Evolutionary conservation across 495 filamentous ascomycete species (phyloP).

Genomic region (Halenospora varia): DNA sequence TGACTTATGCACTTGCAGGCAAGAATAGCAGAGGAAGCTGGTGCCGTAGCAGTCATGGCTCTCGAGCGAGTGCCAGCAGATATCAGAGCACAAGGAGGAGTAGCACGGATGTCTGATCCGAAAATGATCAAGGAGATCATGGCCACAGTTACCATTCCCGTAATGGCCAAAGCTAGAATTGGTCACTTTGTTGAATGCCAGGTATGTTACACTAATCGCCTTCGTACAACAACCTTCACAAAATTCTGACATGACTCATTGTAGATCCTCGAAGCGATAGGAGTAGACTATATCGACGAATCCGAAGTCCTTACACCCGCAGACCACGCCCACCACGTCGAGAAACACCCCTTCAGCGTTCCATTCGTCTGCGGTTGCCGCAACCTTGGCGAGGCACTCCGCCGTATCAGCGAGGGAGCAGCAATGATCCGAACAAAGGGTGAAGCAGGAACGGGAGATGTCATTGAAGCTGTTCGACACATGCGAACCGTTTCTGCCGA

Average conservation of each 20-base stretch:
- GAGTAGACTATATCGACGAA: conserved; percentile 97
- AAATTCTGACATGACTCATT: not conserved
- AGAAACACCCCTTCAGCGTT: conserved; percentile 75
- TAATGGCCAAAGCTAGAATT: conserved; percentile 99
- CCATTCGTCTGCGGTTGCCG: conserved; percentile 98
- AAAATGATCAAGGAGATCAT: conserved; percentile 95
- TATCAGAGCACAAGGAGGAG: conserved; percentile 88
- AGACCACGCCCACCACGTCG: conserved; percentile 85
- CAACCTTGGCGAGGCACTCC: conserved; percentile 89
- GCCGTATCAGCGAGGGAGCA: conserved; percentile 88
- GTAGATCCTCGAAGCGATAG: conserved; percentile 89
- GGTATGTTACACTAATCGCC: conserved; percentile 34
- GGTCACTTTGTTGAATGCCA: conserved; percentile 98
- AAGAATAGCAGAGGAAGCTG: conserved; percentile 94
- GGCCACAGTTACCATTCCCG: conserved; percentile 93
- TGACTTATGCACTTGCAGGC: conserved; percentile 46
- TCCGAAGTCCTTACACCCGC: conserved; percentile 95
- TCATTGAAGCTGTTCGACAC: conserved; percentile 95
- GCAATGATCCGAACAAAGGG: conserved; percentile 99
- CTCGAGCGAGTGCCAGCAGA: conserved; percentile 97
- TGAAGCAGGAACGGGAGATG: conserved; percentile 96
- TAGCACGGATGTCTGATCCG: conserved; percentile 96
- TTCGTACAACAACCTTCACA: not conserved
- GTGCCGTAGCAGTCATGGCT: conserved; percentile 95
- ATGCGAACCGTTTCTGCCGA: conserved; percentile 86